A percentile compares a stretch with the other conserved stretches of the same genome.
Conservation (phyloP, 2,329 filamentous ascomycete genomes). For the Verticillium klebahnii region DNA sequence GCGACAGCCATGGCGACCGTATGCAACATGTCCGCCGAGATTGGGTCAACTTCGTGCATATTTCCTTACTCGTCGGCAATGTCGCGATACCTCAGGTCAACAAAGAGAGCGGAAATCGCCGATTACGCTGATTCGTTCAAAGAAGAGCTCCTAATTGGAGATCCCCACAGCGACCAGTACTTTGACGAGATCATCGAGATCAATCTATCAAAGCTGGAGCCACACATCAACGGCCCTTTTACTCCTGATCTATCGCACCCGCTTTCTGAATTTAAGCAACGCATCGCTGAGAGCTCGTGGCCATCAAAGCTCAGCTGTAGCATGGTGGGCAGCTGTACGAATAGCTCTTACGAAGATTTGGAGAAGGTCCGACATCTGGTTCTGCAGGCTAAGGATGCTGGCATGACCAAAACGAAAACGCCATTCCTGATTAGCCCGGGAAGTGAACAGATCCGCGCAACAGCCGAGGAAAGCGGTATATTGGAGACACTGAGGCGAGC, state of each 20-base stretch:
- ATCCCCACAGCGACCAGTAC: constrained; percentile 22
- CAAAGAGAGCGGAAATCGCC: constrained; percentile 19
- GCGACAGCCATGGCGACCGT: constrained; percentile 31
- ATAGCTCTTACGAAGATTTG: constrained; percentile 30
- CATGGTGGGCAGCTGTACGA: constrained; percentile 29
- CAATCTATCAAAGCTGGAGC: constrained; percentile 25
- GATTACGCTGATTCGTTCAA: constrained; percentile 17
- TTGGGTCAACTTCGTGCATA: constrained; percentile 29
- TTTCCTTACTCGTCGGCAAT: constrained; percentile 29
- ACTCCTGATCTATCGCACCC: constrained; percentile 28
- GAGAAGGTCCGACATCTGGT: constrained; percentile 22
- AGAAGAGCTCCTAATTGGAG: constrained; percentile 18
- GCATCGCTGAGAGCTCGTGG: constrained; percentile 22
- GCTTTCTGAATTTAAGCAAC: constrained; percentile 21
- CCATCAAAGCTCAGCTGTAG: constrained; percentile 21
- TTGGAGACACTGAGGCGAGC: constrained; percentile 20
- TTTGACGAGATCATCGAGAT: constrained; percentile 30
- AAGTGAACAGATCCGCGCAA: constrained; percentile 27
- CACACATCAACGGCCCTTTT: constrained; percentile 29
- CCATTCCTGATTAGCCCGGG: constrained; percentile 26
- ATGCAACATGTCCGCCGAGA: constrained; percentile 31
- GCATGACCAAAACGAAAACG: constrained; percentile 20
- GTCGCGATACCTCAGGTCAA: constrained; percentile 23
- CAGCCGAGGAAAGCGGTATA: constrained; percentile 22
- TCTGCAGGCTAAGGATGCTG: constrained; percentile 22